phyloP scores from a whole-genome alignment of 768 basidiomycete species.

The Lentinus tigrinus region DNA sequence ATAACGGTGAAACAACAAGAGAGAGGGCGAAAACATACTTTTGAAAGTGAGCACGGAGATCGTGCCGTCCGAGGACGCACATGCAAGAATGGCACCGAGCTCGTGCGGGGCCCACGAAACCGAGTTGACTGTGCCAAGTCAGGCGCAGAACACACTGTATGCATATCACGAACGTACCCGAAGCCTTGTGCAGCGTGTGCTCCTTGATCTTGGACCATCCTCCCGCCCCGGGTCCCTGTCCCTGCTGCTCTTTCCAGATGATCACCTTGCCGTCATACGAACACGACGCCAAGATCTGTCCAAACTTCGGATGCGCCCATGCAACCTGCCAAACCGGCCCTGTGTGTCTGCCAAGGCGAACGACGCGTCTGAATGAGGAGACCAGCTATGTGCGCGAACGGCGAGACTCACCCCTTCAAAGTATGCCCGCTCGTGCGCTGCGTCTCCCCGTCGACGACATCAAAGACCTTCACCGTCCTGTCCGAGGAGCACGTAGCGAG shows the following conservation, averaged over 20 bases:
- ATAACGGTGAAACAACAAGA: background rate
- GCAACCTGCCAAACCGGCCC: conserved; percentile 98
- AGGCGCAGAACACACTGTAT: background rate
- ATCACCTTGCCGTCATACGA: conserved; percentile 98
- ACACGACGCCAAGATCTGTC: conserved; percentile 94
- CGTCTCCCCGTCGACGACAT: conserved; percentile 86
- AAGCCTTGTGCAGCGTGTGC: conserved; percentile 90
- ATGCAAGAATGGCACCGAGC: conserved; percentile 93
- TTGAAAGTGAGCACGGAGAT: conserved; percentile 96
- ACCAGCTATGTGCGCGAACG: background rate
- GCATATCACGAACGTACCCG: conserved; percentile 54
- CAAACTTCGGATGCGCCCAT: conserved; percentile 98
- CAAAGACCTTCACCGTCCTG: conserved; percentile 92
- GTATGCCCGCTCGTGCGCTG: conserved; percentile 67
- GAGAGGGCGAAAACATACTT: conserved; percentile 52
- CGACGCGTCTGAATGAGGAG: background rate
- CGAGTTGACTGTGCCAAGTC: conserved; percentile 72
- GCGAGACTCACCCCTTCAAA: conserved; percentile 65
- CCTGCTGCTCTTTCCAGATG: conserved; percentile 92
- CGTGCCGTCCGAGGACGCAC: conserved; percentile 96
- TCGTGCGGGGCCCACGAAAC: conserved; percentile 99
- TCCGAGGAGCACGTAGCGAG: conserved; percentile 97
- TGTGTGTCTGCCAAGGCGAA: conserved; percentile 69
- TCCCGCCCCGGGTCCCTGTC: conserved; percentile 51
- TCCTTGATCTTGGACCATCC: conserved; percentile 96